These are phyloP conservation scores for Calamus simplicifolius DNA, from an alignment of 176 grass and related monocot genomes.

Conservation along the genomic window DNA sequence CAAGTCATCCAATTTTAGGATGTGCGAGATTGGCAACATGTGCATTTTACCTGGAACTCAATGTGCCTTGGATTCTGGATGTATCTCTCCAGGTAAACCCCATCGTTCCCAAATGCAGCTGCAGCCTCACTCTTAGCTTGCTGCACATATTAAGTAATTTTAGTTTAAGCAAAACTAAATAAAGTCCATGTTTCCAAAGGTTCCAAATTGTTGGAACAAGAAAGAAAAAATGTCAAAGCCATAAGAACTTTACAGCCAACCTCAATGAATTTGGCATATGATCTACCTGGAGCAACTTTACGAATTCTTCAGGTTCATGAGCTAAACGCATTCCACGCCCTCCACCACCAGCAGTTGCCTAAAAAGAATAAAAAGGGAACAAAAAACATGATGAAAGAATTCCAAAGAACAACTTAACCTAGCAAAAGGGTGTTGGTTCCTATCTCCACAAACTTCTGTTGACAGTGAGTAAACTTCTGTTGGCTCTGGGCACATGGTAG, in stretches of 20 bases:
- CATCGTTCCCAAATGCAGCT: slow-evolving; percentile 56
- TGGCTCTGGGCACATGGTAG: too few relatives aligned
- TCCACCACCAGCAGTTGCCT: slow-evolving; percentile 56
- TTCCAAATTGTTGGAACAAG: too few relatives aligned
- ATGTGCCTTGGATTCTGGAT: slow-evolving; percentile 52
- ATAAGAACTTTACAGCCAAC: too few relatives aligned
- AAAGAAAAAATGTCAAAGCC: too few relatives aligned
- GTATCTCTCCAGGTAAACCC: slow-evolving; percentile 51
- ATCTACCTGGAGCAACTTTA: slow-evolving; percentile 37
- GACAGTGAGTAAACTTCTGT: too few relatives aligned
- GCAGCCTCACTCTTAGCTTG: slow-evolving; percentile 52
- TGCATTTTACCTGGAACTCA: slow-evolving; percentile 37
- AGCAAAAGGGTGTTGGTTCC: too few relatives aligned
- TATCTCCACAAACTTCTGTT: too few relatives aligned
- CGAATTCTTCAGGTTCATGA: slow-evolving; percentile 32
- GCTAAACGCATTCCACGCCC: slow-evolving; percentile 50
- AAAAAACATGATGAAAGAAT: background rate
- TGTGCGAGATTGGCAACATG: too few relatives aligned
- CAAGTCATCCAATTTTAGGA: too few relatives aligned
- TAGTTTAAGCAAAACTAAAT: slow-evolving; percentile 1
- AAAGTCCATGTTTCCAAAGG: background rate
- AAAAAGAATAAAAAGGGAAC: background rate
- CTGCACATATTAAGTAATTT: slow-evolving; percentile 22
- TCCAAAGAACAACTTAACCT: too few relatives aligned
- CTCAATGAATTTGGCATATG: background rate